These are phyloP conservation scores for Leptographium lundbergii DNA, from an alignment of 2,329 filamentous ascomycete genomes.

Conservation along the genomic window DNA sequence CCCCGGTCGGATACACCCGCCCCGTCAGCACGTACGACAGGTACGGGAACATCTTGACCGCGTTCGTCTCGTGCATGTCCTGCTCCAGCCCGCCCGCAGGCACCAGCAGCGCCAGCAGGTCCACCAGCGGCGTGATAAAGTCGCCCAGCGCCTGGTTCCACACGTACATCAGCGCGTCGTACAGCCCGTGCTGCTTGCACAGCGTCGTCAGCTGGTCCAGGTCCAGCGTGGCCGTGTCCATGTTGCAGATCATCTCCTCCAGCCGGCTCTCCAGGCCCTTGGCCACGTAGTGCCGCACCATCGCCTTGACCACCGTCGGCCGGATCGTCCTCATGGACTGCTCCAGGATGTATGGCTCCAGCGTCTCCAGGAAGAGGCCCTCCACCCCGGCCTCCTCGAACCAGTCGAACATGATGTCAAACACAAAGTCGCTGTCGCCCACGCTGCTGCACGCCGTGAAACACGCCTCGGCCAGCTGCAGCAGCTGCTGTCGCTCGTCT, in stretches of 20 bases:
- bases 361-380: conserved; percentile 70
- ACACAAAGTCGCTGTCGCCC: conserved; percentile 68
- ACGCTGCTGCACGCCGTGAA: conserved; percentile 74
- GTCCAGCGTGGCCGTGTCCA: conserved; percentile 83
- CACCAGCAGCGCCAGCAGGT: conserved; percentile 60
- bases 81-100: conserved; percentile 44
- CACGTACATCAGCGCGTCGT: conserved; percentile 91
- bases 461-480: conserved; percentile 68
- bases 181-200: conserved; percentile 84
- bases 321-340: conserved; percentile 63
- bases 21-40: conserved; percentile 84
- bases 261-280: conserved; percentile 65
- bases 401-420: conserved; percentile 81
- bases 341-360: conserved; percentile 81
- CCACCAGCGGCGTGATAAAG: conserved; percentile 81
- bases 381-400: conserved; percentile 67
- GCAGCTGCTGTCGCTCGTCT: conserved; percentile 37
- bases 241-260: conserved; percentile 88
- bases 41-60: conserved; percentile 88
- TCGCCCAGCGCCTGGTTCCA: conserved; percentile 88
- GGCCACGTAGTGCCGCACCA: conserved; percentile 69
- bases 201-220: conserved; percentile 83
- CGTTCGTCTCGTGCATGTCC: conserved; percentile 54
- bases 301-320: conserved; percentile 70
- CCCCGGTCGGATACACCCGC: conserved; percentile 80